Conservation (phyloP, 495 filamentous ascomycete species). For the Penicillium pulvis region DNA sequence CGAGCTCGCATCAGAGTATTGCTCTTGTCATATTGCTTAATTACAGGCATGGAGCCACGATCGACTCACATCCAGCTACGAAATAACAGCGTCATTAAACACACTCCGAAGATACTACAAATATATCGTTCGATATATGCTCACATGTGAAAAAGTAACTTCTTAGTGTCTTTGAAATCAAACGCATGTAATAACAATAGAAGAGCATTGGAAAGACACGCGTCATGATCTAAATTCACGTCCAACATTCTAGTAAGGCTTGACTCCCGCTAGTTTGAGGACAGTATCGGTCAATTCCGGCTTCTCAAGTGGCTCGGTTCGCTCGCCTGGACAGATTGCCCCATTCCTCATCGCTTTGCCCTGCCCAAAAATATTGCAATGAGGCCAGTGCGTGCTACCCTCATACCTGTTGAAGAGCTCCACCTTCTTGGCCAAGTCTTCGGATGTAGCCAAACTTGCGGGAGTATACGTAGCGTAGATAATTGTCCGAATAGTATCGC, state of each 20-base stretch:
- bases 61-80: too few relatives aligned
- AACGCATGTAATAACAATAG: too few relatives aligned
- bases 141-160: too few relatives aligned
- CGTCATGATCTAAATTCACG: too few relatives aligned
- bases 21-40: too few relatives aligned
- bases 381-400: conserved; percentile 40
- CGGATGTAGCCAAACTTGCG: conserved; percentile 23
- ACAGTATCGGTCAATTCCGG: conserved; percentile 12
- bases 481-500: conserved; percentile 20
- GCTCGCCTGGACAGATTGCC: conserved; percentile 4
- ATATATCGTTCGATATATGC: too few relatives aligned
- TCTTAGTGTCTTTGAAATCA: too few relatives aligned
- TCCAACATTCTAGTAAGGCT: conserved; percentile 2
- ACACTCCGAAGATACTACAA: too few relatives aligned
- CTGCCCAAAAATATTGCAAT: conserved; percentile 18
- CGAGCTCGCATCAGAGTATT: too few relatives aligned
- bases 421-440: conserved; percentile 27
- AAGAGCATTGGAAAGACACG: too few relatives aligned
- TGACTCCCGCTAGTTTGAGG: conserved; percentile 12
- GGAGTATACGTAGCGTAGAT: conserved; percentile 38
- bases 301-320: conserved; percentile 14
- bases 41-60: too few relatives aligned
- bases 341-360: conserved; percentile 1
- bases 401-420: conserved; percentile 23
- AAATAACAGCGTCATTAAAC: too few relatives aligned